Evolutionary conservation across 2,329 filamentous ascomycete genomes (phyloP).

Genomic region (Didymella segeticola): DNA sequence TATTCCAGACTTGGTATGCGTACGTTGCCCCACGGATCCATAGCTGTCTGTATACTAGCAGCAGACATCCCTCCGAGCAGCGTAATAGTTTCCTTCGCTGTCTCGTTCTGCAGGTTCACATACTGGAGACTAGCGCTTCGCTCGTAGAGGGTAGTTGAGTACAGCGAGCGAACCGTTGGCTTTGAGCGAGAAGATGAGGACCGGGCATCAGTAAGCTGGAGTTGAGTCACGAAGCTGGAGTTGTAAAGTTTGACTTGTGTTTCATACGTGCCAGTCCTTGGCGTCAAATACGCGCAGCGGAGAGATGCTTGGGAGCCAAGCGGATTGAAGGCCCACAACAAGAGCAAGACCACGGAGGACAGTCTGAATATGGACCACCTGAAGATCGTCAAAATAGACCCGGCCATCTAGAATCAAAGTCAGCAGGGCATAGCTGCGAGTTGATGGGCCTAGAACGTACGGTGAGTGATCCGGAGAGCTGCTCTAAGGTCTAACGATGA

Average conservation of each 20-base stretch:
- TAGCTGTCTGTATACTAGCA: constrained; percentile 9
- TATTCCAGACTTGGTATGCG: constrained; percentile 10
- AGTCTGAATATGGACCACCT: background rate
- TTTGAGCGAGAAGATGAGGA: no score
- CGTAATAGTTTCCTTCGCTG: background rate
- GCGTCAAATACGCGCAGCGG: background rate
- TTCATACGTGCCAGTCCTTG: no score
- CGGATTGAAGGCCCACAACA: background rate
- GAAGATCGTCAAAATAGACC: background rate
- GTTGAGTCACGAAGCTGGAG: background rate
- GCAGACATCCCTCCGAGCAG: background rate
- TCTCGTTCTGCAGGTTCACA: background rate
- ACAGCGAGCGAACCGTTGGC: no score
- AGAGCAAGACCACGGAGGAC: background rate
- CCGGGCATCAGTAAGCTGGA: no score
- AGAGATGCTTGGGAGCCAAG: background rate
- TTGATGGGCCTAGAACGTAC: no score
- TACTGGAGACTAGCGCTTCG: background rate
- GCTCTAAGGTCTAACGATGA: background rate
- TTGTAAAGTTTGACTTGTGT: background rate
- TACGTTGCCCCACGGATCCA: constrained; percentile 16
- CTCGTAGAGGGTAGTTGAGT: background rate
- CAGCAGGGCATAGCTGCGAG: background rate
- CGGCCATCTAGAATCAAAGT: background rate
- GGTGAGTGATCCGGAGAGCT: background rate